Evolutionary conservation across 2,329 filamentous ascomycete species (phyloP).

Genomic region (Aspergillus costaricaensis): DNA sequence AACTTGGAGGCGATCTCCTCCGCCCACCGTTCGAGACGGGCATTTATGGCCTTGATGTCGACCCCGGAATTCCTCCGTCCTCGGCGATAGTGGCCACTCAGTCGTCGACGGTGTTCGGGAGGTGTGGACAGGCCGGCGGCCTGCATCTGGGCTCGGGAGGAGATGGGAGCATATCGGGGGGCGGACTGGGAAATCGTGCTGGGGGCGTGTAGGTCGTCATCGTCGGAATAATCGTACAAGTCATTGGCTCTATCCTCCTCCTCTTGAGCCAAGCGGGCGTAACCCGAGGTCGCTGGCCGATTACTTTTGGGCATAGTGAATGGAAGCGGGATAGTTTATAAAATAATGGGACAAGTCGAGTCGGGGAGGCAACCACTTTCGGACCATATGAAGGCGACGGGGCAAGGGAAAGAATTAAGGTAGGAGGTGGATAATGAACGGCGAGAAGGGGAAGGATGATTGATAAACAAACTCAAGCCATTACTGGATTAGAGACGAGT

Average conservation of each 20-base stretch:
- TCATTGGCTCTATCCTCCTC: conserved; percentile 57
- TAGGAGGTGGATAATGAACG: conserved; percentile 2
- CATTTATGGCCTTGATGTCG: conserved; percentile 97
- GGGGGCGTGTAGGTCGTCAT: conserved; percentile 61
- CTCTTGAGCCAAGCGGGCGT: conserved; percentile 80
- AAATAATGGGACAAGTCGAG: conserved; percentile 9
- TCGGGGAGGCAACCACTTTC: conserved; percentile 13
- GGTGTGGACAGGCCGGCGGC: conserved; percentile 40
- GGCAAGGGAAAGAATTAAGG: conserved; percentile 9
- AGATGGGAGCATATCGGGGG: conserved; percentile 65
- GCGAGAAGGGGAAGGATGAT: not conserved
- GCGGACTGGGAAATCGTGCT: conserved; percentile 57
- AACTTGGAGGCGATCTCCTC: conserved; percentile 98
- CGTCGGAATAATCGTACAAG: conserved; percentile 68
- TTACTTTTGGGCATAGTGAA: conserved; percentile 62
- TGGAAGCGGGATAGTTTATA: conserved; percentile 28
- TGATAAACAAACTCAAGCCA: not conserved
- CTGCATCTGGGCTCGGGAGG: conserved; percentile 54
- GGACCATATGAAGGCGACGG: conserved; percentile 11
- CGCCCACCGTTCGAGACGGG: conserved; percentile 90
- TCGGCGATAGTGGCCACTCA: conserved; percentile 53
- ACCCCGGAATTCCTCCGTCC: conserved; percentile 79
- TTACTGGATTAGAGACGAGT: conserved; percentile 2
- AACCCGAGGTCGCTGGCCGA: conserved; percentile 75
- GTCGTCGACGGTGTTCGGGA: conserved; percentile 49